Evolutionary conservation across 2,329 filamentous ascomycete genomes (phyloP).

Genomic region (Cytospora schulzeri): DNA sequence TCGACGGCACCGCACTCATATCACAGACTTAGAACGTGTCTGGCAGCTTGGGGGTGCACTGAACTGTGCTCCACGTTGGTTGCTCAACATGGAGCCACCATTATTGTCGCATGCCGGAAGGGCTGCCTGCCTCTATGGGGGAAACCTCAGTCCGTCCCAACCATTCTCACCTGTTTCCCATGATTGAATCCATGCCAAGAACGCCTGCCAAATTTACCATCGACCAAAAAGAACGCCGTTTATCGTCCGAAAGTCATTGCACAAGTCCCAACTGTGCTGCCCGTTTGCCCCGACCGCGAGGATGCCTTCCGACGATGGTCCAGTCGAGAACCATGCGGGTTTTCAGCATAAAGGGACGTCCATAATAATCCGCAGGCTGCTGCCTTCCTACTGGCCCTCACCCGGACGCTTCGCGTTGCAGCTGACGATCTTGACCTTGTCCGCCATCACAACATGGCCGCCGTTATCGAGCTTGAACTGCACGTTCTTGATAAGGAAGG

Average conservation of each 20-base stretch:
- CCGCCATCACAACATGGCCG: slow-evolving; percentile 72
- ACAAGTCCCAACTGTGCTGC: neutral
- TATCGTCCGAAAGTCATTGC: neutral
- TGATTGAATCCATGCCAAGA: neutral
- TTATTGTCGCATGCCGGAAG: neutral
- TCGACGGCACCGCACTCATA: neutral
- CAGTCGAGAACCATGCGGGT: neutral
- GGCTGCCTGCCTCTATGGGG: neutral
- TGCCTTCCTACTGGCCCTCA: slow-evolving; percentile 39
- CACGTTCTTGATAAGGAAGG: slow-evolving; percentile 97
- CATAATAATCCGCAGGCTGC: neutral
- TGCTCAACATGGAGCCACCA: neutral
- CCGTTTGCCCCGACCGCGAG: neutral
- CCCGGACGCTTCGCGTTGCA: slow-evolving; percentile 81
- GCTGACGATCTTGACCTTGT: slow-evolving; percentile 98
- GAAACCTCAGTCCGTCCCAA: neutral
- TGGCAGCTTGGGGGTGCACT: neutral
- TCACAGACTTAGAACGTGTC: neutral
- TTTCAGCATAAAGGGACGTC: no score
- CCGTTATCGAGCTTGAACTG: slow-evolving; percentile 95
- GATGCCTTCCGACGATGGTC: neutral
- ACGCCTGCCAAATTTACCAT: neutral
- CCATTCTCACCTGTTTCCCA: neutral
- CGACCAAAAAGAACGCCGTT: neutral
- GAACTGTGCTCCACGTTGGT: neutral